Base-by-base conservation (phyloP, 768 basidiomycete genomes). In the Boletus bicolor region DNA sequence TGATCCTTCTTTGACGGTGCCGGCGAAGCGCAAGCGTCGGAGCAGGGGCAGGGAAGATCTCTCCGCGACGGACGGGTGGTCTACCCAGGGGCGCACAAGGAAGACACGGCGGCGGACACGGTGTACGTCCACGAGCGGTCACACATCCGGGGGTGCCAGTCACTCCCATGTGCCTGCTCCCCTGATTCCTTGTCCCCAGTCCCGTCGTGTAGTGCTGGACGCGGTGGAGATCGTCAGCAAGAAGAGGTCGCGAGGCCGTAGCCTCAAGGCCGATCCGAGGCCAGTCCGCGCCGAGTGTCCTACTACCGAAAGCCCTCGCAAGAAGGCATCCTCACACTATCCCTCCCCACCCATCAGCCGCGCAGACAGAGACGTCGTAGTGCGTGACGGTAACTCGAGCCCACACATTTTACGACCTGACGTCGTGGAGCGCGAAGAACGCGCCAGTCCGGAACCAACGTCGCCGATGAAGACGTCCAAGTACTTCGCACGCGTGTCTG, bases 171-270 rank as follows among this genome's bases (percentile, higher is more conserved):
- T 15, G 8, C 15, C 26, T 44, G 2, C 39, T 19, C 28, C 34
- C 12, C 11, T 24, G 15, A 38, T 5, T 1, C 24, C 28, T 30
- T 30, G 21, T 53, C 10, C 38, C 15, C 15, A 17, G 15, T 34
- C 54, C 39, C 24, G 32, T 36, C 62, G 67, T 5, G n/a, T 49
- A 12, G 45, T 58, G 5, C 37, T 64, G 41, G 64, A 67, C 1
- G 64, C 58, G 0, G 60, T 60, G 17, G 69, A 65, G 35, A 64
- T 67, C 35, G 36, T 60, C 17, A 37, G 17, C 39, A 47, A 44
- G 21, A 43, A 37, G n/a, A 26, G 11, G 15, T 12, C 28, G 12
- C 19, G 5, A 10, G 11, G 4, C 6, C 35, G 12, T 26, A 17
- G 21, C 21, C 1, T 24, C 28, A 28, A 6, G 36, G 21, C 11